A percentile compares a stretch with the other conserved stretches of the same genome.
Evolutionary conservation across 768 basidiomycete species (phyloP).

Genomic region (Holtermannia corniformis): DNA sequence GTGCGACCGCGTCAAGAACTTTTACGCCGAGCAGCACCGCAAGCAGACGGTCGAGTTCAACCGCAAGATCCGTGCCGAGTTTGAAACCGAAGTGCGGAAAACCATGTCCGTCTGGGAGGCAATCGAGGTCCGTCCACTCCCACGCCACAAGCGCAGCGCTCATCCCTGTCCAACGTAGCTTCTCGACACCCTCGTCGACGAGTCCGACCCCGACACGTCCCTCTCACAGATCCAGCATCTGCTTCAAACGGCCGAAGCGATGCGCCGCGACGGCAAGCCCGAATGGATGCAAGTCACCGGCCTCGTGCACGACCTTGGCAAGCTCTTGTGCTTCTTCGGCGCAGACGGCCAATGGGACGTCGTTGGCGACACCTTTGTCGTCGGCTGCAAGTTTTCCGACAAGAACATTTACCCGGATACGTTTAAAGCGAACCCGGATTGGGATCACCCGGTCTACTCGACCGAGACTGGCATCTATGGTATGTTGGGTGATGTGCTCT

Average conservation of each 20-base stretch:
- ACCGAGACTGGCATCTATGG: constrained; percentile 38
- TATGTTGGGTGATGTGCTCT: not conserved
- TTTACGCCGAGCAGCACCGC: constrained; percentile 43
- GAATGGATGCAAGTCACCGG: constrained; percentile 53
- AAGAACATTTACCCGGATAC: constrained; percentile 40
- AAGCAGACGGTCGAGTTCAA: constrained; percentile 85
- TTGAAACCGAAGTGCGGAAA: constrained; percentile 57
- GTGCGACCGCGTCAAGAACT: constrained; percentile 36
- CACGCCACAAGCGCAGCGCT: too few relatives aligned
- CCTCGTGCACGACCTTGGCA: constrained; percentile 54
- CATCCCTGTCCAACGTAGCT: too few relatives aligned
- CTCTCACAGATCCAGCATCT: constrained; percentile 76
- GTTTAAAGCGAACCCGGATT: constrained; percentile 40
- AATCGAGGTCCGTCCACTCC: too few relatives aligned
- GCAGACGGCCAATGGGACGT: constrained; percentile 81
- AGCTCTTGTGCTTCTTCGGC: constrained; percentile 65
- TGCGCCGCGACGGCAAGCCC: constrained; percentile 41
- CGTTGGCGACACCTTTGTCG: constrained; percentile 74
- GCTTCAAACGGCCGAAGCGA: constrained; percentile 51
- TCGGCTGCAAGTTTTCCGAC: constrained; percentile 77
- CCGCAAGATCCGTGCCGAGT: constrained; percentile 60
- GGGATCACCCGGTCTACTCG: constrained; percentile 26
- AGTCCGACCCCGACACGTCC: constrained; percentile 65
- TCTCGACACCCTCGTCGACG: constrained; percentile 77
- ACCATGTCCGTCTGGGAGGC: constrained; percentile 52